Conservation (phyloP, 352 stramenopile genomes). For the Globisporangium heterothallicum region DNA sequence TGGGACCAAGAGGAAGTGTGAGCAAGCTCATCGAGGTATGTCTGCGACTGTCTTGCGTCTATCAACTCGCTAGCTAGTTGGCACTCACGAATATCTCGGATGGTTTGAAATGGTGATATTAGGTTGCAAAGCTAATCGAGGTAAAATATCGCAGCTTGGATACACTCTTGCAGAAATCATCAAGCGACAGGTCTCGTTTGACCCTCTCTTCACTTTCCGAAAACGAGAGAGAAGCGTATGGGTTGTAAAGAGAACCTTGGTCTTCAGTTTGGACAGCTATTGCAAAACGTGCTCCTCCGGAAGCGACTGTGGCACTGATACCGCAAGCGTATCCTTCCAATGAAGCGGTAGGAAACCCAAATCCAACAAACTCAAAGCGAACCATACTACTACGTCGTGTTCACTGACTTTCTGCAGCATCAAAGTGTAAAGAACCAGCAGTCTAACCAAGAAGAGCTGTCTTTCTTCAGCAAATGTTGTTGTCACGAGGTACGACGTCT, state of each 20-base stretch:
- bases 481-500: too few species aligned
- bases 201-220: background rate
- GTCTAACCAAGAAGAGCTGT: too few species aligned
- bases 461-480: too few species aligned
- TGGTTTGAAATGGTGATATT: too few species aligned
- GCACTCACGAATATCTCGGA: background rate
- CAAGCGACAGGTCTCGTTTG: background rate
- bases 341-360: too few species aligned
- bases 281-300: background rate
- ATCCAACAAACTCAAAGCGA: too few species aligned
- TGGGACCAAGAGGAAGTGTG: conserved; percentile 2
- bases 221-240: background rate
- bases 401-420: too few species aligned
- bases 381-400: too few species aligned
- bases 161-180: conserved; percentile 4
- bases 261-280: too few species aligned
- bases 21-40: conserved; percentile 7
- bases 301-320: too few species aligned
- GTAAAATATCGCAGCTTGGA: conserved; percentile 14
- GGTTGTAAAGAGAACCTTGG: background rate
- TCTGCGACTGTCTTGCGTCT: conserved; percentile 3
- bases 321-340: too few species aligned
- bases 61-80: background rate
- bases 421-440: too few species aligned
- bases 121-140: conserved; percentile 11